Evolutionary conservation across 164 flowering plant species (phyloP).

Genomic region (Hamamelis virginiana): DNA sequence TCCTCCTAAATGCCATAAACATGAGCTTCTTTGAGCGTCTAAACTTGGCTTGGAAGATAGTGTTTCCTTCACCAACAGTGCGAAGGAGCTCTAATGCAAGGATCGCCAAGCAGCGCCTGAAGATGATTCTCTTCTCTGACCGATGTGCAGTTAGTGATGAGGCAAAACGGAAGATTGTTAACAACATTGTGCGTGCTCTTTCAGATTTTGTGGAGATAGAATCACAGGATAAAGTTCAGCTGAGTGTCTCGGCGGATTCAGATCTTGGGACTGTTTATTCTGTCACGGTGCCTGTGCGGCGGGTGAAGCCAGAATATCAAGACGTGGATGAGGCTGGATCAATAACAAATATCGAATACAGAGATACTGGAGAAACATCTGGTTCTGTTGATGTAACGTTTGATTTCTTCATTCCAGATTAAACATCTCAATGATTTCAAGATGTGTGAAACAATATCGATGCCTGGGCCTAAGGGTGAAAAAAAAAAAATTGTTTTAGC

Average conservation of each 20-base stretch:
- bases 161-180: conserved; percentile 84
- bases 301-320: conserved; percentile 85
- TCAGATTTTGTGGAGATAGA: conserved; percentile 98
- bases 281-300: conserved; percentile 86
- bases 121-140: conserved; percentile 98
- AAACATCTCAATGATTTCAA: conserved; percentile 8
- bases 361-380: conserved; percentile 67
- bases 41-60: conserved; percentile 88
- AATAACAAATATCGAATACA: conserved; percentile 74
- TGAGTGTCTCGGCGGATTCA: conserved; percentile 79
- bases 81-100: conserved; percentile 74
- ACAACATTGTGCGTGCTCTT: conserved; percentile 69
- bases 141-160: conserved; percentile 95
- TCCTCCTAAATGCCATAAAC: conserved; percentile 66
- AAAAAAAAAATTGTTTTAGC: too few species aligned
- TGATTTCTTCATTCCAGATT: conserved; percentile 79
- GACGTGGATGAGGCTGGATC: conserved; percentile 54
- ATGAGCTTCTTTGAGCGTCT: conserved; percentile 87
- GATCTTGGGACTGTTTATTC: conserved; percentile 92
- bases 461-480: too few species aligned
- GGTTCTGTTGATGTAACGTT: conserved; percentile 90
- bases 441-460: too few species aligned
- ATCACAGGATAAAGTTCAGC: conserved; percentile 88
- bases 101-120: conserved; percentile 90
- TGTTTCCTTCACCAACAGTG: conserved; percentile 64